Evolutionary conservation across 176 grass and related monocot species (phyloP).

Genomic region (Aegilops speltoides): DNA sequence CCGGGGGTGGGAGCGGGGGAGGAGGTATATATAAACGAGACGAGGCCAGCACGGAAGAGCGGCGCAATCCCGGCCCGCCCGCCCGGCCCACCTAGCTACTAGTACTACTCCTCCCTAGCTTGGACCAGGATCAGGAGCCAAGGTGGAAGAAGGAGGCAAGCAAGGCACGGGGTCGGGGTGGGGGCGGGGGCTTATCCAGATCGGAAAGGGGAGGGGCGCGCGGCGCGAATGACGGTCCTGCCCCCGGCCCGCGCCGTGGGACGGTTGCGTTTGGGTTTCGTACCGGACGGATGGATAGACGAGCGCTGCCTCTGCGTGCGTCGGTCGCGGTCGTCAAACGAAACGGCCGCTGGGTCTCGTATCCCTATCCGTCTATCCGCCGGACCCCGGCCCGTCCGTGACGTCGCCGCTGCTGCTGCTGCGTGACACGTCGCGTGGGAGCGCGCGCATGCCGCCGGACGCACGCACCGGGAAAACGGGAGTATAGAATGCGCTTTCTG

Average conservation of each 20-base stretch:
- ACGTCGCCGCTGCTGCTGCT: not conserved
- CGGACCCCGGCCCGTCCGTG: not conserved
- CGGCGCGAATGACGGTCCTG: constrained; percentile 12
- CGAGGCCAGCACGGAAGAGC: not conserved
- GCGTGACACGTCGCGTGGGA: not conserved
- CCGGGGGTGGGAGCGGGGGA: not conserved
- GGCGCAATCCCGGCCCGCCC: not conserved
- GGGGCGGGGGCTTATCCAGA: constrained; percentile 40
- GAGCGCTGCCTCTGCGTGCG: too few species aligned
- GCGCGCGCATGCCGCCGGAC: not conserved
- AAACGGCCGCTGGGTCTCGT: not conserved
- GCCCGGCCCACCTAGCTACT: not conserved
- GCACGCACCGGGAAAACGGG: not conserved
- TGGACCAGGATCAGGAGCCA: constrained; percentile 7
- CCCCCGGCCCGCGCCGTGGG: not conserved
- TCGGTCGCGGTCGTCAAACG: constrained; percentile 14
- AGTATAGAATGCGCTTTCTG: not conserved
- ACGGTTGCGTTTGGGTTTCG: not conserved
- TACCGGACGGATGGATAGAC: not conserved
- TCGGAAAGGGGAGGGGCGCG: not conserved
- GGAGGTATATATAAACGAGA: constrained; percentile 17
- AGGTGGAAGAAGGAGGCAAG: not conserved
- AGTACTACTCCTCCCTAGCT: not conserved
- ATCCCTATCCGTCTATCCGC: not conserved
- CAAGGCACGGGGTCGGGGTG: not conserved